phyloP scores from a whole-genome alignment of 495 filamentous ascomycete species.

The Penicillium cosmopolitanum region DNA sequence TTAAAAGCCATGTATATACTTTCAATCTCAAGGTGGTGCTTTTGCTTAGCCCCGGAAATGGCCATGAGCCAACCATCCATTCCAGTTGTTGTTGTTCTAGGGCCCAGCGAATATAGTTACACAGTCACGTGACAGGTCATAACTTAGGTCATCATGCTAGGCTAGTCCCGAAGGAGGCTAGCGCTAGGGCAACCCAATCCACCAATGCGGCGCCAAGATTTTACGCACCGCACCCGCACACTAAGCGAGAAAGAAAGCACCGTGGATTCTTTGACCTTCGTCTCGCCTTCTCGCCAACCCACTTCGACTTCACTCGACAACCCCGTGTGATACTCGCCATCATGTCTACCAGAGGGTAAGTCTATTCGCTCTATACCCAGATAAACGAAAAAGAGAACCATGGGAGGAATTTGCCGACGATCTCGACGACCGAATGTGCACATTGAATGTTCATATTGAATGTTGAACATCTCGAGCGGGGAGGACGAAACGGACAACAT shows the following conservation, averaged over 20 bases:
- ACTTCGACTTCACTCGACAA: conserved; percentile 45
- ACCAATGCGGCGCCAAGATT: conserved; percentile 50
- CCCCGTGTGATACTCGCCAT: conserved; percentile 51
- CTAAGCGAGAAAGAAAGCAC: conserved; percentile 52
- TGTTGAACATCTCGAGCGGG: conserved; percentile 25
- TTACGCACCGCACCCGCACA: conserved; percentile 46
- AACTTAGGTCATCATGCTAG: not conserved
- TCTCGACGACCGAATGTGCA: conserved; percentile 24
- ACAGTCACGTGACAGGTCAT: not conserved
- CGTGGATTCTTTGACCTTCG: conserved; percentile 32
- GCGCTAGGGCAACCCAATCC: conserved; percentile 40
- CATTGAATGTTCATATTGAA: conserved; percentile 6
- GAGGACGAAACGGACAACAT: conserved; percentile 11
- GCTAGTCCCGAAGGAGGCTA: conserved; percentile 30
- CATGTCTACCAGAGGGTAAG: conserved; percentile 63
- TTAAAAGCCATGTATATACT: not conserved
- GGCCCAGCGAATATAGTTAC: not conserved
- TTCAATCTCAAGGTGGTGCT: not conserved
- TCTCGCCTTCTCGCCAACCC: conserved; percentile 45
- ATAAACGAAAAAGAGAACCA: conserved; percentile 10
- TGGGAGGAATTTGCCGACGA: conserved; percentile 7
- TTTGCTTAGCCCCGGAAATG: not conserved
- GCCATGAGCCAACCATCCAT: too few relatives aligned
- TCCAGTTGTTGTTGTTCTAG: too few relatives aligned
- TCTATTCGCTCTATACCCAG: conserved; percentile 22